phyloP scores from a whole-genome alignment of 2,329 filamentous ascomycete genomes.

The Xylaria arbuscula region DNA sequence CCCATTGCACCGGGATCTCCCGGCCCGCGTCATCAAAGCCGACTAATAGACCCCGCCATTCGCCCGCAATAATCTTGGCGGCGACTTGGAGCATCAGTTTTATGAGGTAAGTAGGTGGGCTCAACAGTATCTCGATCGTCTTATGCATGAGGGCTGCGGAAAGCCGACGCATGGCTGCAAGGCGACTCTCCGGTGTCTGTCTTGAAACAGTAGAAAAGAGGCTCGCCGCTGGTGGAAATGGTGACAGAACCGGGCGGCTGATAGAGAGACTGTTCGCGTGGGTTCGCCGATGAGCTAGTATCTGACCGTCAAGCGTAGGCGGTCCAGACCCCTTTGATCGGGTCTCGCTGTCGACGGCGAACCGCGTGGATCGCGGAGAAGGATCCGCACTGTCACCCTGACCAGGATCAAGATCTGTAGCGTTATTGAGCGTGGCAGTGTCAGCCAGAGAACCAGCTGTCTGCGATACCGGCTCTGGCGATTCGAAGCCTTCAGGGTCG shows the following conservation, averaged over 20 bases:
- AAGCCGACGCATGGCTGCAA: constrained; percentile 62
- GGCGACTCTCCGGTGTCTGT: constrained; percentile 53
- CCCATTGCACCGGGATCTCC: constrained; percentile 68
- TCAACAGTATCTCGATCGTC: constrained; percentile 79
- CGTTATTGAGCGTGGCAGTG: constrained; percentile 48
- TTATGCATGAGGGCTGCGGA: constrained; percentile 77
- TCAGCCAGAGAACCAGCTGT: constrained; percentile 51
- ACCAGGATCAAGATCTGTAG: constrained; percentile 47
- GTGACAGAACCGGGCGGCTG: constrained; percentile 69
- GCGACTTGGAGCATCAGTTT: constrained; percentile 84
- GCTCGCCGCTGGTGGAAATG: constrained; percentile 74
- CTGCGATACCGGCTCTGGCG: constrained; percentile 50
- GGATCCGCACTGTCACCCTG: constrained; percentile 44
- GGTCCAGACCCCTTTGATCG: constrained; percentile 33
- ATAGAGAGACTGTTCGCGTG: constrained; percentile 63
- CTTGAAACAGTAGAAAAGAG: constrained; percentile 65
- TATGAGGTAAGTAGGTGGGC: constrained; percentile 83
- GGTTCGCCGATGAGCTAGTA: constrained; percentile 63
- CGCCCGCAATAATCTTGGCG: constrained; percentile 74
- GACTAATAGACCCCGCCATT: constrained; percentile 70
- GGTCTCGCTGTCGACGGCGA: constrained; percentile 2
- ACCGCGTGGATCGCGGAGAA: constrained; percentile 36
- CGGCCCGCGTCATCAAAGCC: constrained; percentile 66
- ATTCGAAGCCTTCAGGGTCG: constrained; percentile 54
- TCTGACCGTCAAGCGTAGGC: constrained; percentile 51